Percentiles rank a stretch among this genome's conserved stretches.
phyloP scores from a whole-genome alignment of 345 rosid species.

The Jatropha curcas region DNA sequence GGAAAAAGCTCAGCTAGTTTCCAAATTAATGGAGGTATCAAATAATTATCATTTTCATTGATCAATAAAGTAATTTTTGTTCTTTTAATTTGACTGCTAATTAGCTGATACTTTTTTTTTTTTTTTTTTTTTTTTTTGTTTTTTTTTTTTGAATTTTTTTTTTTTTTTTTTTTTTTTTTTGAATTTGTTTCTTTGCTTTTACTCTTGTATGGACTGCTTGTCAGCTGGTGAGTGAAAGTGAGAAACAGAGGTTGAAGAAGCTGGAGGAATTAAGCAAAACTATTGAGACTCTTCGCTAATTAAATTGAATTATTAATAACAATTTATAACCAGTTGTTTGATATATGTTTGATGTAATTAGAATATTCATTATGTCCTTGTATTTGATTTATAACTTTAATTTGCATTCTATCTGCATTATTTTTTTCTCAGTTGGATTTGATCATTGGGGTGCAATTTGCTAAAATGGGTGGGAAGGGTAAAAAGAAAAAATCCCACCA shows the following conservation, averaged over 20 bases:
- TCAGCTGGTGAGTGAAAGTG: slow-evolving; percentile 84
- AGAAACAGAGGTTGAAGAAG: slow-evolving; percentile 75
- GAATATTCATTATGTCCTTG: background rate
- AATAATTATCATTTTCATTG: too few relatives aligned
- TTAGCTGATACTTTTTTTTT: background rate
- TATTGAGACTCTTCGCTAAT: slow-evolving; percentile 42
- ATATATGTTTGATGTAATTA: slow-evolving; percentile 1
- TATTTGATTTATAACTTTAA: slow-evolving; percentile 8
- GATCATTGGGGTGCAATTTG: background rate
- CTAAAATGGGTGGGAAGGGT: slow-evolving; percentile 8
- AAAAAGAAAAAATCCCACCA: background rate
- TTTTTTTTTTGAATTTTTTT: too few relatives aligned
- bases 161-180: too few relatives aligned
- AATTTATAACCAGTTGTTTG: background rate
- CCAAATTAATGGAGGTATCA: slow-evolving; percentile 78
- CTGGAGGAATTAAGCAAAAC: slow-evolving; percentile 85
- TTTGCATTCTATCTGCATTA: background rate
- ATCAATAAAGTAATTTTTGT: too few relatives aligned
- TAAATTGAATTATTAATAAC: background rate
- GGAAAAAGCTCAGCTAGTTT: slow-evolving; percentile 71
- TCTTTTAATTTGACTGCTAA: too few relatives aligned
- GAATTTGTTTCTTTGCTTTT: too few relatives aligned
- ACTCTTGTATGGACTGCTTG: background rate
- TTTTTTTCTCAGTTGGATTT: background rate
- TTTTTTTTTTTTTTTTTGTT: too few relatives aligned